Percentiles rank a stretch among this genome's conserved stretches.
Evolutionary conservation across 78 protist species (phyloP).

Genomic region (Dictyostelium discoideum): DNA sequence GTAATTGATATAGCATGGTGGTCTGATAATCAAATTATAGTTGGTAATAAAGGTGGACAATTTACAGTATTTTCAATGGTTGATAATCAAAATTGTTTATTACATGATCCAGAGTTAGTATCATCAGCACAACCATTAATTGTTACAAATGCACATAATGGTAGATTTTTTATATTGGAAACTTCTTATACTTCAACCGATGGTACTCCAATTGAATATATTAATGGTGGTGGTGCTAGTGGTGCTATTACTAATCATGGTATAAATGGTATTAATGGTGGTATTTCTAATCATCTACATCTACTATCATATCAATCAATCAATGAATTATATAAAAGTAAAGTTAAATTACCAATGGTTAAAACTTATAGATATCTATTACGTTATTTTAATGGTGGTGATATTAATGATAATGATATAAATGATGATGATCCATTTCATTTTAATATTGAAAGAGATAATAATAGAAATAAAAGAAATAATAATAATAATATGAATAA

Average conservation of each 20-base stretch:
- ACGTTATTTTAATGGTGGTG: constrained; percentile 67
- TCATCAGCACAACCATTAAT: constrained; percentile 53
- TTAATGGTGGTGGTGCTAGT: background rate
- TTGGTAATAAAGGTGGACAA: constrained; percentile 41
- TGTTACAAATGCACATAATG: constrained; percentile 29
- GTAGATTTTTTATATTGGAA: constrained; percentile 65
- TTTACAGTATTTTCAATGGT: constrained; percentile 55
- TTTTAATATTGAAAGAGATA: constrained; percentile 23
- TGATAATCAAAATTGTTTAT: constrained; percentile 31
- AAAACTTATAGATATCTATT: constrained; percentile 13
- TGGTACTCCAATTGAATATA: background rate
- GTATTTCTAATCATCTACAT: background rate
- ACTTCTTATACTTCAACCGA: background rate
- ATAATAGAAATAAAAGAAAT: background rate
- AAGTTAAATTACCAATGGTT: background rate
- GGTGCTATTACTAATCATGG: background rate
- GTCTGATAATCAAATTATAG: constrained; percentile 60
- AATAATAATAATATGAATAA: background rate
- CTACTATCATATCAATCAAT: background rate
- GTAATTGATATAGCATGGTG: constrained; percentile 72
- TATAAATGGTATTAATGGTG: background rate
- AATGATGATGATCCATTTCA: constrained; percentile 65
- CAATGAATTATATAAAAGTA: background rate
- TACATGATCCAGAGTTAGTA: constrained; percentile 68
- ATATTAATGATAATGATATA: constrained; percentile 34